phyloP scores from a whole-genome alignment of 805 yeast species.

The Candida anglica region DNA sequence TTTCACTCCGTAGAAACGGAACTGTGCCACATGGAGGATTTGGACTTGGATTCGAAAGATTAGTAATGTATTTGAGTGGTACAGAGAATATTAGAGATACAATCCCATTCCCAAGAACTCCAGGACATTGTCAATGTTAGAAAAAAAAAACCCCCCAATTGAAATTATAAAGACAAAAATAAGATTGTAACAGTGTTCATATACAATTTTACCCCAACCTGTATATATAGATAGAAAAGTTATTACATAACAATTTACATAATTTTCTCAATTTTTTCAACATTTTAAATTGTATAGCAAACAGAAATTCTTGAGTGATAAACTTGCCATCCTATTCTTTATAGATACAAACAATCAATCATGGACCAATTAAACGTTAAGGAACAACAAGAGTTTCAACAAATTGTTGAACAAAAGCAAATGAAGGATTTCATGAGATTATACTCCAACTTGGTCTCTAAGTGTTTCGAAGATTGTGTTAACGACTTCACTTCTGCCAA shows the following conservation, averaged over 20 bases:
- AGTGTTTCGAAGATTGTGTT: conserved; percentile 97
- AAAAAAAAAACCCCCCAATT: too few species aligned
- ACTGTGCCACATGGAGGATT: conserved; percentile 94
- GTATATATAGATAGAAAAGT: not conserved
- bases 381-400: conserved; percentile 96
- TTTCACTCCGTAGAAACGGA: conserved; percentile 70
- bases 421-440: conserved; percentile 98
- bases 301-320: too few species aligned
- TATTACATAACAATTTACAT: conserved; percentile 1
- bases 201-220: too few species aligned
- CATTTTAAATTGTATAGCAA: too few species aligned
- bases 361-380: conserved; percentile 95
- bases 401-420: conserved; percentile 93
- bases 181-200: too few species aligned
- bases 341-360: conserved; percentile 4
- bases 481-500: conserved; percentile 94
- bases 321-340: not conserved
- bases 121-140: conserved; percentile 33
- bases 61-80: conserved; percentile 68
- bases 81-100: conserved; percentile 82
- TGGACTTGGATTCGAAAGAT: conserved; percentile 91
- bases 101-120: conserved; percentile 80
- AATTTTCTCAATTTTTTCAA: too few species aligned
- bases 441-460: conserved; percentile 91
- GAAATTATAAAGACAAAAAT: too few species aligned